Evolutionary conservation across 306 rosid species (phyloP), one percentile per base, ranked within the genome.

Genomic region (Delonix regia): DNA sequence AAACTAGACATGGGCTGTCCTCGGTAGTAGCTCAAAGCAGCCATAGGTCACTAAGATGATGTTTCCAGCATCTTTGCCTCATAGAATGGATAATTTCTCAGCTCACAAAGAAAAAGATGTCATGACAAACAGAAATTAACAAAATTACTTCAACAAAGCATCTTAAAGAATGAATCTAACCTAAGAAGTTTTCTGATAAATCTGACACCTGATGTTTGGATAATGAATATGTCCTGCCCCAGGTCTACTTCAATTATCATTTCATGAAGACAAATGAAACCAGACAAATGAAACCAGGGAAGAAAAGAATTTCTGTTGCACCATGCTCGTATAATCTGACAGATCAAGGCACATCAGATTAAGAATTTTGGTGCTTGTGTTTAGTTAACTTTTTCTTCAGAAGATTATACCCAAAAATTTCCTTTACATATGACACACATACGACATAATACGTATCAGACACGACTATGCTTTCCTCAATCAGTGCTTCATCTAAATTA

Each of bases 311-410:
- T 77, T 66, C 5, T 81, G 60, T 77, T 77, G 88, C 83, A 85
- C 85, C 85, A 85, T 77, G 75, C 83, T 73, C 85, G 85, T 81
- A 85, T 81, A 85, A 78, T 73, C 83, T 77, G 75, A 81, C 5
- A 81, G 22, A 69, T 77, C 10, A 51, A 41, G 73, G 53, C 71
- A 85, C 27, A 74, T 53, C 83, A 81, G 83, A 77, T 33, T 78
- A 78, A 59, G 85, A 84, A 77, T 48, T 73, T 38, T 42, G 88
- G 85, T 85, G n/a, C n/a, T 48, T 34, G 3, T 27, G 21, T 15
- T 61, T 6, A 41, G 53, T 52, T 52, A n/a, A 52, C 57, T 52
- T n/a, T n/a, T n/a, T n/a, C n/a, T n/a, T n/a, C n/a, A n/a, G n/a
- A n/a, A n/a, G n/a, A n/a, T n/a, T n/a, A n/a, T 41, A 9, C 45